Evolutionary conservation across 805 yeast species (phyloP).

Genomic region (Metschnikowia cerradonensis): DNA sequence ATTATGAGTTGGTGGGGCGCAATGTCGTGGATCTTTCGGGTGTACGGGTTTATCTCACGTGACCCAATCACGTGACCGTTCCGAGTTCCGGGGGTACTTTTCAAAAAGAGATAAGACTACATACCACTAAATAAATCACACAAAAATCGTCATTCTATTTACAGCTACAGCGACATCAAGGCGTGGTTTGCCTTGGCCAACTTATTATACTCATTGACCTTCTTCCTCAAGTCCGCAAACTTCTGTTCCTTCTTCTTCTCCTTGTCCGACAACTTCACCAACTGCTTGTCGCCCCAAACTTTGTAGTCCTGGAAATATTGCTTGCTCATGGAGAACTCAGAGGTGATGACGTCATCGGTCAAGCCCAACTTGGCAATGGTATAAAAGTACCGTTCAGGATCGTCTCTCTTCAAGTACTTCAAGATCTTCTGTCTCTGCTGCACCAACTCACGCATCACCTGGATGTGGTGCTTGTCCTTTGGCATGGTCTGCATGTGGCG

Average conservation of each 20-base stretch:
- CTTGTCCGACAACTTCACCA: conserved; percentile 48
- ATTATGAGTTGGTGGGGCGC: too few species aligned
- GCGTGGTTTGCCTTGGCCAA: conserved; percentile 36
- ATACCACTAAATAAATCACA: too few species aligned
- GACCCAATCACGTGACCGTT: too few species aligned
- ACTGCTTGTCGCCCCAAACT: conserved; percentile 69
- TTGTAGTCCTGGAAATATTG: conserved; percentile 74
- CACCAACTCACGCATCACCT: conserved; percentile 73
- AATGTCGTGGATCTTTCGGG: too few species aligned
- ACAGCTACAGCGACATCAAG: conserved; percentile 11
- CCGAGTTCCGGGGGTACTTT: too few species aligned
- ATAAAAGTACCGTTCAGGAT: conserved; percentile 81
- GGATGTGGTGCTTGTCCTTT: conserved; percentile 68
- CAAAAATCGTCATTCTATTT: conserved; percentile 3
- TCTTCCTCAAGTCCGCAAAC: conserved; percentile 33
- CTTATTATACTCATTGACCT: conserved; percentile 35
- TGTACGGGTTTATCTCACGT: too few species aligned
- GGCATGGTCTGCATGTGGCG: conserved; percentile 62
- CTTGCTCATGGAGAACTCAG: conserved; percentile 78
- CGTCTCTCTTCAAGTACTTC: conserved; percentile 73
- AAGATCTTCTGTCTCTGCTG: conserved; percentile 84
- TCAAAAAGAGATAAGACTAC: too few species aligned
- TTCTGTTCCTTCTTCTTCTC: conserved; percentile 29
- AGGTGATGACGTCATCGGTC: conserved; percentile 69
- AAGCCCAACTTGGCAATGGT: conserved; percentile 84